Evolutionary conservation across 106 monocot species (phyloP), one percentile per base, ranked within the genome.

Genomic region (Vanilla planifolia): DNA sequence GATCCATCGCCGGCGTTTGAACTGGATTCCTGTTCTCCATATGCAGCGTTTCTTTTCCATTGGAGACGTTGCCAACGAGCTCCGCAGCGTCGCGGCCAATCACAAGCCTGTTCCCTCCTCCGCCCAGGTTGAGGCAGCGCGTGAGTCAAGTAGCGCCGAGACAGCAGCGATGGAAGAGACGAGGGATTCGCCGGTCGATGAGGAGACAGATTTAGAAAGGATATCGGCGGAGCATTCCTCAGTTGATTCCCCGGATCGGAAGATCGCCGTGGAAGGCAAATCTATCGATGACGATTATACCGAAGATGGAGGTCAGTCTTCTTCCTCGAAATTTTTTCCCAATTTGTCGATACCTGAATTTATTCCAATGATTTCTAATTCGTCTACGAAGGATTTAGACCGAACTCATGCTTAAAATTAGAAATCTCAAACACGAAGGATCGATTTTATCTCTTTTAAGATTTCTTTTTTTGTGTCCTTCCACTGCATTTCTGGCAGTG

Each of bases 1-100:
- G n/a, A 68, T 87, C 33, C 80, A 80, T 59, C 75, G 87, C 48
- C 51, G 65, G 25, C 48, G 65, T 21, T 6, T 51, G 65, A 66
- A 66, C 13, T 66, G 65, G 65, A 52, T 66, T 37, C 67, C 53
- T 16, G 67, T 55, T 9, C 75, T 96, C 43, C 81, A 84, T 59
- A 78, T 84, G 83, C 95, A 96, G 84, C 76, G 74, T 35, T 96
- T 65, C 84, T 86, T 51, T 78, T 81, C 95, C 63, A 77, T 96
- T 20, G 79, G 68, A 6, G 86, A 91, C 33, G 84, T 96, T 16
- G n/a, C 71, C 22, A 63, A 24, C 37, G 82, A 83, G 71, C 81
- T 96, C 63, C 61, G 60, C 50, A 67, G 36, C 20, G 85, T 75
- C 29, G 74, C 79, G 26, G 70, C 43, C 24, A 35, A 48, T 55